Percentiles rank a stretch among this genome's conserved stretches.
Conservation (phyloP, 176 grass and related monocot species). For the Paspalum notatum region DNA sequence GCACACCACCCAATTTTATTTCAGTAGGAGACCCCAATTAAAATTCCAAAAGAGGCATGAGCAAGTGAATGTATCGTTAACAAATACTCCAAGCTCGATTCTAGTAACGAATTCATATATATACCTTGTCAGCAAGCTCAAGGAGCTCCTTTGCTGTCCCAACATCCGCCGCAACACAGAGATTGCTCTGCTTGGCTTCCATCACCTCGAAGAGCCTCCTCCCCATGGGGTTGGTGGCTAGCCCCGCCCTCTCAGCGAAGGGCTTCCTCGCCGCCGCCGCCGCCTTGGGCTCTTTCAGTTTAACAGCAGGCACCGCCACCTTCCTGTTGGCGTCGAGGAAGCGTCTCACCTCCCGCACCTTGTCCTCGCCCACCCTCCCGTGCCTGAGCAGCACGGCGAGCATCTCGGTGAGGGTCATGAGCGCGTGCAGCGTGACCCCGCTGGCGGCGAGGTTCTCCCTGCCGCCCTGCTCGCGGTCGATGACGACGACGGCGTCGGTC, state of each 20-base stretch:
- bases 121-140: conserved; percentile 83
- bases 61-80: not conserved
- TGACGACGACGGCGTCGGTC: conserved; percentile 74
- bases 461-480: conserved; percentile 90
- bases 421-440: conserved; percentile 69
- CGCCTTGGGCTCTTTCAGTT: not conserved
- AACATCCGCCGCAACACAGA: conserved; percentile 88
- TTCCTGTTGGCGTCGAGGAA: conserved; percentile 86
- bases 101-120: too few species aligned
- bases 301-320: conserved; percentile 57
- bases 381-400: conserved; percentile 60
- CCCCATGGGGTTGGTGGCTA: conserved; percentile 76
- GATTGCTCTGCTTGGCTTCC: conserved; percentile 85
- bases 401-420: conserved; percentile 79
- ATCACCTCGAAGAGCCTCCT: conserved; percentile 93
- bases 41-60: not conserved
- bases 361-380: conserved; percentile 67
- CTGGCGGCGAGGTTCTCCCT: conserved; percentile 72
- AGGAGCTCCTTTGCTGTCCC: conserved; percentile 79
- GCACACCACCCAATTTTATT: too few species aligned
- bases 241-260: conserved; percentile 61
- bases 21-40: not conserved
- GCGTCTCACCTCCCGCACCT: conserved; percentile 68
- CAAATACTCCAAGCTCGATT: not conserved
- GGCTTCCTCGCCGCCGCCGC: conserved; percentile 36